Conservation (phyloP, 2,329 filamentous ascomycete species). For the Colletotrichum eremochloae region DNA sequence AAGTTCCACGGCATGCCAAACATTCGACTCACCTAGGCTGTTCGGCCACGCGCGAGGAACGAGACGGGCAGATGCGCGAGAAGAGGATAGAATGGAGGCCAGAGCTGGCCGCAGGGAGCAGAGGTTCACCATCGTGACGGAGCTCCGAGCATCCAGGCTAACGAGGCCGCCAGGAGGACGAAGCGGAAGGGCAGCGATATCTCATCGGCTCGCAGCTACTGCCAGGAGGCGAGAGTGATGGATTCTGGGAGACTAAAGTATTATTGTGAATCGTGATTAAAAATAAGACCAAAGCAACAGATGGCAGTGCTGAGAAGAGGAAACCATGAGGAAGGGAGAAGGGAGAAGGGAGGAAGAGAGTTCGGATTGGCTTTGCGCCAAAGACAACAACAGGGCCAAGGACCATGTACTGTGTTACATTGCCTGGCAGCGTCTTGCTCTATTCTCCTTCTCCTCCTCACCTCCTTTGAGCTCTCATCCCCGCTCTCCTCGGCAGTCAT, state of each 20-base stretch:
- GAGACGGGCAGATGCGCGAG: slow-evolving; percentile 28
- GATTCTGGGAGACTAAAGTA: neutral
- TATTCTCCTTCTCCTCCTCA: slow-evolving; percentile 12
- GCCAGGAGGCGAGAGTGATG: slow-evolving; percentile 15
- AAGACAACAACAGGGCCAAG: slow-evolving; percentile 17
- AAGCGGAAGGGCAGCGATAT: slow-evolving; percentile 21
- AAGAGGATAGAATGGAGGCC: slow-evolving; percentile 34
- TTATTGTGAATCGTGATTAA: neutral
- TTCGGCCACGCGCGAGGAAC: slow-evolving; percentile 28
- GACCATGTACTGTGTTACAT: slow-evolving; percentile 28
- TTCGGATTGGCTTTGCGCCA: slow-evolving; percentile 39
- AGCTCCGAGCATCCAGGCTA: slow-evolving; percentile 38
- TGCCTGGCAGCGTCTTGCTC: slow-evolving; percentile 9
- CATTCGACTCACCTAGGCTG: slow-evolving; percentile 28
- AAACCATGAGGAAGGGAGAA: neutral
- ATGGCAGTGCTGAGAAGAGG: neutral
- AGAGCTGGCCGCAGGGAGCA: slow-evolving; percentile 37
- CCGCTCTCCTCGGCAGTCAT: neutral
- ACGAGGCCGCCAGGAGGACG: slow-evolving; percentile 34
- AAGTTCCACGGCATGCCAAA: neutral
- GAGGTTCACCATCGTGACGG: slow-evolving; percentile 35
- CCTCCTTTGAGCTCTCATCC: slow-evolving; percentile 18
- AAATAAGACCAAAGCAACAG: neutral
- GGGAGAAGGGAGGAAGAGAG: slow-evolving; percentile 25
- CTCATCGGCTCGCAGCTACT: slow-evolving; percentile 35